Evolutionary conservation across 306 rosid species (phyloP).

Genomic region (Erythrophleum fordii): DNA sequence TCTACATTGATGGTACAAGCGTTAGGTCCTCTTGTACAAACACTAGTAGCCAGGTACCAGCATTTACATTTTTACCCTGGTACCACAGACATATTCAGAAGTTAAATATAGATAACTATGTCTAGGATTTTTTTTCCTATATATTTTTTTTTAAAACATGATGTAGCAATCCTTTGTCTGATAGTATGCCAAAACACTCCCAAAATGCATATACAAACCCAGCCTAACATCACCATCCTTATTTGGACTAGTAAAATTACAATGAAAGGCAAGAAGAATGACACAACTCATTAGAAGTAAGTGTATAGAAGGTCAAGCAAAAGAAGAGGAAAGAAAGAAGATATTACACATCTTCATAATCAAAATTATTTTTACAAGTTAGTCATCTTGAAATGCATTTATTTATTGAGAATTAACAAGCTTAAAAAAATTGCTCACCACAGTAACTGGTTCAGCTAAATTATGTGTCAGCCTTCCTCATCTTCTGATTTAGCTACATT

Average conservation of each 20-base stretch:
- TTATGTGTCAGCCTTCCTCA: slow-evolving; percentile 57
- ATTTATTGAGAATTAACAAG: not conserved
- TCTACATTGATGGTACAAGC: slow-evolving; percentile 12
- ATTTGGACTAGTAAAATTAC: not conserved
- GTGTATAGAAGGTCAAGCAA: not conserved
- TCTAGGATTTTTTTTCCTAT: not conserved
- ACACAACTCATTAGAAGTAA: not conserved
- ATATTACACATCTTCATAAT: slow-evolving; percentile 3
- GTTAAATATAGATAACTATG: not conserved
- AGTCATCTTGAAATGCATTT: not conserved
- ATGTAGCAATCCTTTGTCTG: not conserved
- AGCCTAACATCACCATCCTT: not conserved
- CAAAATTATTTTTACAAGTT: not conserved
- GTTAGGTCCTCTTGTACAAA: slow-evolving; percentile 1
- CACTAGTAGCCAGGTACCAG: not conserved
- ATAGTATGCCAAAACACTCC: slow-evolving; percentile 4
- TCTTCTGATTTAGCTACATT: slow-evolving; percentile 49
- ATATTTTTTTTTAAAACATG: not conserved
- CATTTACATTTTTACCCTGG: slow-evolving; percentile 3
- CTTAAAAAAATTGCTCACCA: slow-evolving; percentile 52
- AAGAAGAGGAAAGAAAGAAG: slow-evolving; percentile 14
- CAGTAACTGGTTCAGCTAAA: slow-evolving; percentile 44
- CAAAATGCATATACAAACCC: not conserved
- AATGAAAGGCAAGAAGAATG: not conserved
- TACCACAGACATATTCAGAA: slow-evolving; percentile 3